These are phyloP conservation scores for Thalassiosira ordinaria DNA, from an alignment of 352 stramenopile genomes.

Conservation along the genomic window DNA sequence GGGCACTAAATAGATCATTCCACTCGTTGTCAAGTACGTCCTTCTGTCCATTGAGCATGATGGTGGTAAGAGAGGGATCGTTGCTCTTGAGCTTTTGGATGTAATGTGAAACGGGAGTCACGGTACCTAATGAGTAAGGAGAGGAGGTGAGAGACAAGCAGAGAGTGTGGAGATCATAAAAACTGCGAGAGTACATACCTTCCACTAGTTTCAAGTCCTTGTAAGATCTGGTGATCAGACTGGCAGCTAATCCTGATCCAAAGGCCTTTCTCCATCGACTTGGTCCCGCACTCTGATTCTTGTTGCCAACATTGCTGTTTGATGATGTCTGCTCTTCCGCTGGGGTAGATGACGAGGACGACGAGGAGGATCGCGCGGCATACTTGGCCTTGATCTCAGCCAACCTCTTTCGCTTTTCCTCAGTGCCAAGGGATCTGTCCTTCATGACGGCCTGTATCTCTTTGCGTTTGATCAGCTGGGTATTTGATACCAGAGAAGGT, in stretches of 20 bases:
- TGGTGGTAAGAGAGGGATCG: slow-evolving; percentile 32
- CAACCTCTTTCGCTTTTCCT: slow-evolving; percentile 29
- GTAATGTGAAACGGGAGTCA: no score
- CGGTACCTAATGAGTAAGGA: no score
- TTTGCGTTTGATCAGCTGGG: no score
- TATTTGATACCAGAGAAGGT: no score
- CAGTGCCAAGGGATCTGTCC: slow-evolving; percentile 24
- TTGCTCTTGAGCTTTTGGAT: no score
- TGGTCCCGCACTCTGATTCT: no score
- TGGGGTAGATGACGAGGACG: no score
- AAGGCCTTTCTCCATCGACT: slow-evolving; percentile 32
- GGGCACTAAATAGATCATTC: slow-evolving; percentile 41
- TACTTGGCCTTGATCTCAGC: slow-evolving; percentile 44
- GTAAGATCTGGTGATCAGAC: not conserved
- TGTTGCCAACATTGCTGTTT: no score
- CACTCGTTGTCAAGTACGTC: slow-evolving; percentile 24
- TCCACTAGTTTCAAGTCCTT: slow-evolving; percentile 12
- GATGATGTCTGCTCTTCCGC: no score
- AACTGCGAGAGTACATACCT: not conserved
- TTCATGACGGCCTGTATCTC: slow-evolving; percentile 41
- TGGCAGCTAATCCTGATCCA: slow-evolving; percentile 14
- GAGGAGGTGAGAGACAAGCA: no score
- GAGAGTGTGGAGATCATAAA: no score
- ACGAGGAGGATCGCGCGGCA: not conserved
- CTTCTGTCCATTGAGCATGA: slow-evolving; percentile 50